Evolutionary conservation across 2,329 filamentous ascomycete species (phyloP).

Genomic region (Monilinia laxa): DNA sequence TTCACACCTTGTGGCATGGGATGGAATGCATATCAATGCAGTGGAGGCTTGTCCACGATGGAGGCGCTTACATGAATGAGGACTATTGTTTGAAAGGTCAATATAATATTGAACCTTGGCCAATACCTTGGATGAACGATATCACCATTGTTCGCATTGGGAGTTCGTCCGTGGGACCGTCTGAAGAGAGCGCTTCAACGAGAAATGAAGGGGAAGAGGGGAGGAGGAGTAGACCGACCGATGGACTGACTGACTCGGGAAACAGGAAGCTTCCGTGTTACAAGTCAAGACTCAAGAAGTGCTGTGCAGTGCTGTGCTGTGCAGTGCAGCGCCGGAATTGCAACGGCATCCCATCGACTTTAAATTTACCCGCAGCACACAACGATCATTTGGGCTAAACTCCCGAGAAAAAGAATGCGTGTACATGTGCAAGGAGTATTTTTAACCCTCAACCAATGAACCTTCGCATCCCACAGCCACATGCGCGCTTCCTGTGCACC

Average conservation of each 20-base stretch:
- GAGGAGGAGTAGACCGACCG: too few relatives aligned
- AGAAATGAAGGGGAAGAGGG: background rate
- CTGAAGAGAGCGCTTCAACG: background rate
- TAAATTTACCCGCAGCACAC: background rate
- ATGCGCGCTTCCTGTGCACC: slow-evolving; percentile 1
- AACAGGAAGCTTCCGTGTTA: slow-evolving; percentile 4
- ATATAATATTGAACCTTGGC: slow-evolving; percentile 13
- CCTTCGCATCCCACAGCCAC: background rate
- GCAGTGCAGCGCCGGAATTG: background rate
- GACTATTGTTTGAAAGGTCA: slow-evolving; percentile 14
- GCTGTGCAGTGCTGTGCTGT: too few relatives aligned
- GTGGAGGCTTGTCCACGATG: background rate
- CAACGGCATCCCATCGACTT: background rate
- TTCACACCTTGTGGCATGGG: background rate
- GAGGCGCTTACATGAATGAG: slow-evolving; percentile 8
- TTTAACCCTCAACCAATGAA: background rate
- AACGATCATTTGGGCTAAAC: slow-evolving; percentile 1
- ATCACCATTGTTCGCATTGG: background rate
- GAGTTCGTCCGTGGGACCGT: background rate
- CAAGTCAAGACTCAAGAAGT: background rate
- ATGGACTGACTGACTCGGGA: background rate
- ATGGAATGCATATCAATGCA: background rate
- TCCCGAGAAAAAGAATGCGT: background rate
- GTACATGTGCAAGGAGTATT: slow-evolving; percentile 1
- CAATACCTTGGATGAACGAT: background rate